Evolutionary conservation across 805 yeast species (phyloP).

Genomic region (Yarrowia keelungensis): DNA sequence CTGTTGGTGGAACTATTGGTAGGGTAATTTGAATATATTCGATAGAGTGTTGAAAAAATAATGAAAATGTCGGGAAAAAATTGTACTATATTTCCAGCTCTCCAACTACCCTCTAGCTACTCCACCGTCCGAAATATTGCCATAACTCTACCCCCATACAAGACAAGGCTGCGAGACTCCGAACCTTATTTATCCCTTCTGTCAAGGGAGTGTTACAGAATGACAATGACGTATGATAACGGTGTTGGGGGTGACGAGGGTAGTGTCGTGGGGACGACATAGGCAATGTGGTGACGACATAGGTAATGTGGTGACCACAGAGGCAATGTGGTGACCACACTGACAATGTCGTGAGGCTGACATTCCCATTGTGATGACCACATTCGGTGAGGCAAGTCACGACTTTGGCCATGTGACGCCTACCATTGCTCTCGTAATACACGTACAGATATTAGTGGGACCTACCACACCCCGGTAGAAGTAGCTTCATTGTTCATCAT

Average conservation of each 20-base stretch:
- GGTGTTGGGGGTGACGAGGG: not conserved
- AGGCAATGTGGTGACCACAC: not conserved
- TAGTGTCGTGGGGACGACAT: not conserved
- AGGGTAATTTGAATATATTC: too few relatives aligned
- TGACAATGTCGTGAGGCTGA: too few relatives aligned
- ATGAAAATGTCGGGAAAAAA: too few relatives aligned
- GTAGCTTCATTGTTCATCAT: not conserved
- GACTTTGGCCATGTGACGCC: not conserved
- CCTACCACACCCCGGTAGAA: not conserved
- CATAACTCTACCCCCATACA: constrained; percentile 1
- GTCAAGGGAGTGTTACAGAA: constrained; percentile 35
- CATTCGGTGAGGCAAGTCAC: not conserved
- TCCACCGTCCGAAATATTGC: not conserved
- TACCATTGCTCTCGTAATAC: not conserved
- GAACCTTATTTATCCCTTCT: constrained; percentile 8
- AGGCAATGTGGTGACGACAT: not conserved
- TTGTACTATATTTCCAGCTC: too few relatives aligned
- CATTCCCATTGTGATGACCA: not conserved
- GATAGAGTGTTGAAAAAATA: too few relatives aligned
- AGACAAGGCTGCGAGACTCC: not conserved
- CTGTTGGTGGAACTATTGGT: too few relatives aligned
- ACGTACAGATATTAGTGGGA: too few relatives aligned
- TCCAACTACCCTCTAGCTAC: too few relatives aligned
- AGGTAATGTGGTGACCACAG: not conserved
- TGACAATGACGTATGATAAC: constrained; percentile 12